Base-by-base conservation (phyloP, 345 rosid genomes). In the Stellera chamaejasme region DNA sequence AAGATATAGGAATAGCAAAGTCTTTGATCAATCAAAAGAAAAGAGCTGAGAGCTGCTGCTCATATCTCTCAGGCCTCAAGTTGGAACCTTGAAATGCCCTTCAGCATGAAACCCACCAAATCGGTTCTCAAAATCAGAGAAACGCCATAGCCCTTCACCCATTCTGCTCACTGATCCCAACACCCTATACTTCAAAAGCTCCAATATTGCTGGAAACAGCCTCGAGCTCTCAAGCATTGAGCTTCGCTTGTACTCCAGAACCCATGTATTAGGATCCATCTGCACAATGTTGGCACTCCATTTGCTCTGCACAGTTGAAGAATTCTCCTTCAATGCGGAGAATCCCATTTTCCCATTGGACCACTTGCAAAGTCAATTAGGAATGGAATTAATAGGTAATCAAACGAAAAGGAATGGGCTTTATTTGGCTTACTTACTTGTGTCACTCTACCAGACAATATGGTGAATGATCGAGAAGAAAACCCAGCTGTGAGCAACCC, bases 401-500 rank as follows among this genome's bases (percentile, higher is more conserved):
- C 14, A 5, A 39, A 11, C 4, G 4, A 39, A 60, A 9, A 5
- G 8, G 4, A 2, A 41, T 10, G 41, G 11, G 2, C 15, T 10
- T 62, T 41, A n/a, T 36, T 14, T 16, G 10, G 11, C 41, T 60
- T 1, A n/a, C 23, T 19, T 75, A 87, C 97, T 87, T 89, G 87
- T 4, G 92, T 79, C 16, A 87, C 80, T 72, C 92, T 80, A 53
- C 96, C 99, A n/a, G 85, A 77, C 66, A 89, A 58, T 2, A 89
- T 56, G 1, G 80, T 81, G 55, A 82, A 72, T 0, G 83, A 81
- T 14, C 72, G 73, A 3, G 95, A 77, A 26, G 79, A 77, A 63
- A 74, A 62, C 14, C 86, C 82, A 11, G 85, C 55, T 25, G 67
- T 27, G 53, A 79, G 80, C 78, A 89, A 63, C 23, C 96, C 96